A percentile compares a stretch with the other conserved stretches of the same genome.
These are phyloP conservation scores for Epichloe amarillans DNA, from an alignment of 2,329 filamentous ascomycete genomes.

Conservation along the genomic window DNA sequence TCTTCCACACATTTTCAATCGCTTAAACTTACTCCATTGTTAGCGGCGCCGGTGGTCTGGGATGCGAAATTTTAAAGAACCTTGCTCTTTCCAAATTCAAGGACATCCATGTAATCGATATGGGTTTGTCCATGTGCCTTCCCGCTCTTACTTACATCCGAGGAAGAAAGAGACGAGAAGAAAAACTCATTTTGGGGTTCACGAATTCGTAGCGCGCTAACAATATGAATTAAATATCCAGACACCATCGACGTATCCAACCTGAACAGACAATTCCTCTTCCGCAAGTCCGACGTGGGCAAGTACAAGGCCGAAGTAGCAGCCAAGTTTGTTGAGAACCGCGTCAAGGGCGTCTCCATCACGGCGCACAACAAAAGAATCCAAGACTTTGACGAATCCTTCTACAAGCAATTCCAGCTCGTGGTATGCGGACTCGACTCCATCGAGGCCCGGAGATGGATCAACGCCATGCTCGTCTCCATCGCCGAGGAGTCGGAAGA, in stretches of 20 bases:
- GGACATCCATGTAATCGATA: conserved; percentile 97
- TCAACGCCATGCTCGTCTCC: conserved; percentile 82
- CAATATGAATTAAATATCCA: conserved; percentile 18
- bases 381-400: conserved; percentile 90
- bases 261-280: conserved; percentile 93
- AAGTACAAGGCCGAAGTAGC: conserved; percentile 90
- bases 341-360: conserved; percentile 83
- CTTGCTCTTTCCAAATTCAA: conserved; percentile 91
- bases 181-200: background rate
- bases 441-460: conserved; percentile 96
- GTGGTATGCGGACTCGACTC: conserved; percentile 92
- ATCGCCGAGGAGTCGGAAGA: conserved; percentile 71
- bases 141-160: background rate
- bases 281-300: conserved; percentile 81
- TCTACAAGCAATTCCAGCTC: conserved; percentile 94
- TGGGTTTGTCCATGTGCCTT: conserved; percentile 47
- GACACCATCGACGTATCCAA: conserved; percentile 99
- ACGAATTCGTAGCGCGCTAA: too few species aligned
- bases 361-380: conserved; percentile 90
- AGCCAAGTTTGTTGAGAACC: conserved; percentile 76
- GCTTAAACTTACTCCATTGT: background rate
- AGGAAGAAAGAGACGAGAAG: background rate
- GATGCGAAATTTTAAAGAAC: conserved; percentile 95
- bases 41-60: conserved; percentile 84
- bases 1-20: background rate